Conservation (phyloP, 106 monocot species). For the Dendrobium huoshanense region DNA sequence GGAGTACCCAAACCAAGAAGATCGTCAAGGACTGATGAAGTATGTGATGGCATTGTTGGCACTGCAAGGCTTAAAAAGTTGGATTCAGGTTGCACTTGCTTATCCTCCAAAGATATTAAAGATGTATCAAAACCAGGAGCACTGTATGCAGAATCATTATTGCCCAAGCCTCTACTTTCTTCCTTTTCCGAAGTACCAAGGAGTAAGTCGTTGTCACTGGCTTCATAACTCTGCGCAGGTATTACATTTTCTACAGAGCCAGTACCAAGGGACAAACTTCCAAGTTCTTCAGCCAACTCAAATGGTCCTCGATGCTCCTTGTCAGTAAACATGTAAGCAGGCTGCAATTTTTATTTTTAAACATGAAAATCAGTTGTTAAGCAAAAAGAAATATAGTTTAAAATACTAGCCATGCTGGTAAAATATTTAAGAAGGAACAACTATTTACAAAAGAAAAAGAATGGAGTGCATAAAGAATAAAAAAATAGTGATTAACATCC, state of each 20-base stretch:
- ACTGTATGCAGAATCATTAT: slow-evolving; percentile 60
- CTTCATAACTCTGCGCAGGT: slow-evolving; percentile 55
- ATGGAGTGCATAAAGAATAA: neutral
- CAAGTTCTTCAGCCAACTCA: slow-evolving; percentile 84
- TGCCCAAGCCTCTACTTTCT: slow-evolving; percentile 42
- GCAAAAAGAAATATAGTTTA: no score
- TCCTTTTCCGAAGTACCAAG: slow-evolving; percentile 87
- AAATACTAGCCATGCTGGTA: no score
- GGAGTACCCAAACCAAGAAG: slow-evolving; percentile 74
- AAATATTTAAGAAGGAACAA: no score
- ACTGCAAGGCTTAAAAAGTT: slow-evolving; percentile 11
- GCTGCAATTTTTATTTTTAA: slow-evolving; percentile 35
- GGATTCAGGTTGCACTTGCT: slow-evolving; percentile 28
- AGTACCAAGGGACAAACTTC: slow-evolving; percentile 42
- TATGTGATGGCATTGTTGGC: slow-evolving; percentile 18
- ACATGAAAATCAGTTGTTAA: neutral
- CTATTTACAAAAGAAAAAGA: no score
- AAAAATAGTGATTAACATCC: neutral
- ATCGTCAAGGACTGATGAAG: slow-evolving; percentile 64
- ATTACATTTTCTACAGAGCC: slow-evolving; percentile 40
- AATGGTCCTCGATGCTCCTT: slow-evolving; percentile 86
- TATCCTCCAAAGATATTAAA: slow-evolving; percentile 21
- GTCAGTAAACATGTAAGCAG: slow-evolving; percentile 88
- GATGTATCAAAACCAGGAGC: slow-evolving; percentile 59
- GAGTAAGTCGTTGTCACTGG: slow-evolving; percentile 83